Percentiles rank a stretch among this genome's conserved stretches.
Evolutionary conservation across 257 asterid species (phyloP).

Genomic region (Oldenlandia corymbosa): DNA sequence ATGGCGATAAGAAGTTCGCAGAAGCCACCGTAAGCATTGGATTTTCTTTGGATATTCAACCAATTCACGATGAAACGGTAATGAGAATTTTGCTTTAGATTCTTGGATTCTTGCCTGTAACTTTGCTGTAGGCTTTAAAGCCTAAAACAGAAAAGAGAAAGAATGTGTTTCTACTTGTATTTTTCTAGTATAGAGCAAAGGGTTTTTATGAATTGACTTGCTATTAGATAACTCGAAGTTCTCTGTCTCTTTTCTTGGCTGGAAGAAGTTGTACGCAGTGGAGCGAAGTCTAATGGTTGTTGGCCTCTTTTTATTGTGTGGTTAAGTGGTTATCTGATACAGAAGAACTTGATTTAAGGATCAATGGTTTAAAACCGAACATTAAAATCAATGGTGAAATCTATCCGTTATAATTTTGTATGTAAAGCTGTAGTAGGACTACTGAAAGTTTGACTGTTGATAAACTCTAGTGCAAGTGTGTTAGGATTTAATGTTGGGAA

Average conservation of each 20-base stretch:
- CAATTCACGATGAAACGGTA: conserved; percentile 34
- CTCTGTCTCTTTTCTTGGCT: not conserved
- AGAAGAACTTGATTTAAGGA: not conserved
- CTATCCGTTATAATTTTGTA: not conserved
- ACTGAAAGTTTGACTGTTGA: not conserved
- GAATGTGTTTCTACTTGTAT: not conserved
- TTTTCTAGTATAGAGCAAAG: not conserved
- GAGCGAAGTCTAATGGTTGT: not conserved
- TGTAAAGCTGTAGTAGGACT: not conserved
- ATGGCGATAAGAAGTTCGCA: conserved; percentile 44
- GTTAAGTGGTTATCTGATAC: not conserved
- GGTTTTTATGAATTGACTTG: not conserved
- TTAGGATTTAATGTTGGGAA: not conserved
- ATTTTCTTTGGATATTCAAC: conserved; percentile 22
- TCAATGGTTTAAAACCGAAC: too few species aligned
- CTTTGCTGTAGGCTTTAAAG: too few species aligned
- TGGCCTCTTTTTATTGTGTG: not conserved
- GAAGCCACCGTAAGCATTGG: conserved; percentile 24
- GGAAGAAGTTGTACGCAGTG: not conserved
- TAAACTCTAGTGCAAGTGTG: not conserved
- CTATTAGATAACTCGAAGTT: not conserved
- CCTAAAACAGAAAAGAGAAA: not conserved
- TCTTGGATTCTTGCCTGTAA: not conserved
- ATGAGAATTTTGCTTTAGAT: not conserved
- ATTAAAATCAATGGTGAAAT: not conserved